phyloP scores from a whole-genome alignment of 768 basidiomycete species.

The Pleurotus djamor region DNA sequence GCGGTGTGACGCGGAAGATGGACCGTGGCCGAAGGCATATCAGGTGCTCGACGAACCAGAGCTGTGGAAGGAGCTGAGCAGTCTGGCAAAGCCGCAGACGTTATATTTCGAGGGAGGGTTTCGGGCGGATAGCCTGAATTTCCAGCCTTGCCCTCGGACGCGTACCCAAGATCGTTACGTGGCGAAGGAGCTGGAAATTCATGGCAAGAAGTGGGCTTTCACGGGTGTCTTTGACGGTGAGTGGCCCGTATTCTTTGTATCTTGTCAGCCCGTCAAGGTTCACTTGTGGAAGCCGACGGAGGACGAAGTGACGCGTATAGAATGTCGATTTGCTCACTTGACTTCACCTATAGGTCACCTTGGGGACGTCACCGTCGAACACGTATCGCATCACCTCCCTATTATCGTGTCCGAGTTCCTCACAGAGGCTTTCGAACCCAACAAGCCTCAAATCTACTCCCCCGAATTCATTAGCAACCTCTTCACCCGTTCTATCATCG shows the following conservation, averaged over 20 bases:
- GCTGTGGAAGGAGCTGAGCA: constrained; percentile 50
- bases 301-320: neutral
- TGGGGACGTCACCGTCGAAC: constrained; percentile 67
- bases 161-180: constrained; percentile 66
- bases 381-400: constrained; percentile 66
- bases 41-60: constrained; percentile 47
- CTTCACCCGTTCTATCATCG: constrained; percentile 54
- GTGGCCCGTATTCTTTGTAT: constrained; percentile 16
- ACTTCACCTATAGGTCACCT: constrained; percentile 48
- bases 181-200: constrained; percentile 52
- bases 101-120: constrained; percentile 32
- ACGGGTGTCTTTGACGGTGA: constrained; percentile 71
- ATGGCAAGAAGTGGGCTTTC: constrained; percentile 58
- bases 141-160: constrained; percentile 56
- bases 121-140: constrained; percentile 61
- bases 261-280: too few species aligned
- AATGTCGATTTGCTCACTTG: neutral
- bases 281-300: neutral
- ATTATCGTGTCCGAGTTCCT: constrained; percentile 64
- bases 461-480: constrained; percentile 53
- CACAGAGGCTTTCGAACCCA: constrained; percentile 33
- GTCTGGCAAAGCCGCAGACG: constrained; percentile 50
- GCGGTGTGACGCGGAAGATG: constrained; percentile 61
- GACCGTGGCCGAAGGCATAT: constrained; percentile 63
- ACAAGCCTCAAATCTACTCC: constrained; percentile 34